These are phyloP conservation scores for Nakaseomyces uthaithaninus DNA, from an alignment of 1,139 yeast genomes.

Conservation along the genomic window DNA sequence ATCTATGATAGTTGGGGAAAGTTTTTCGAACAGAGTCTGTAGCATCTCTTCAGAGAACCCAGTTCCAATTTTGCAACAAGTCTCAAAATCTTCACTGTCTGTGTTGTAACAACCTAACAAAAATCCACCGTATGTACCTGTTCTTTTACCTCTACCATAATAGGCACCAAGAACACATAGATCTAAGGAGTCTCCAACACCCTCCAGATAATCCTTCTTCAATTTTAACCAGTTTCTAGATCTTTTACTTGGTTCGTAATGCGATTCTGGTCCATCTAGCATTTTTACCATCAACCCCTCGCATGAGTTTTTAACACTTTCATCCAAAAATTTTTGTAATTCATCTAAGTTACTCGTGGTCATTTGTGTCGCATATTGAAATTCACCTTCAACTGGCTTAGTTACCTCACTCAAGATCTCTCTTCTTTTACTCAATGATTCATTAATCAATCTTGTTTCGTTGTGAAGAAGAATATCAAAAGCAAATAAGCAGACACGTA, in stretches of 20 bases:
- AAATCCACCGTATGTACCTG: slow-evolving; percentile 93
- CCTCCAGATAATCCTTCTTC: slow-evolving; percentile 87
- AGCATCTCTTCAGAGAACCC: slow-evolving; percentile 89
- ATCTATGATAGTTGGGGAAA: slow-evolving; percentile 60
- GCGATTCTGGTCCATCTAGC: slow-evolving; percentile 70
- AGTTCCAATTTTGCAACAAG: slow-evolving; percentile 95
- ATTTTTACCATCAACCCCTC: slow-evolving; percentile 96
- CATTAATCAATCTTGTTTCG: slow-evolving; percentile 61
- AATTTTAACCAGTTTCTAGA: slow-evolving; percentile 92
- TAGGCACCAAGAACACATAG: slow-evolving; percentile 92
- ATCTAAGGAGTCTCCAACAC: slow-evolving; percentile 93
- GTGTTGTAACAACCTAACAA: slow-evolving; percentile 81
- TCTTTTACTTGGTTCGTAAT: slow-evolving; percentile 89
- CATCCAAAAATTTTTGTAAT: slow-evolving; percentile 78
- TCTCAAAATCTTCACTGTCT: slow-evolving; percentile 86
- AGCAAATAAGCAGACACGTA: slow-evolving; percentile 84
- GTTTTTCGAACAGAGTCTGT: slow-evolving; percentile 46
- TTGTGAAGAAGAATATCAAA: slow-evolving; percentile 76
- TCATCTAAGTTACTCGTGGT: slow-evolving; percentile 70
- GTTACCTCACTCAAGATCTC: slow-evolving; percentile 49
- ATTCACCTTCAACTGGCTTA: slow-evolving; percentile 61
- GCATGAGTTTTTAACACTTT: slow-evolving; percentile 81
- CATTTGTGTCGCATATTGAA: slow-evolving; percentile 69
- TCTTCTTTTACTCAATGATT: slow-evolving; percentile 64
- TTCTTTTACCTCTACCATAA: slow-evolving; percentile 88